phyloP scores from a whole-genome alignment of 331 rosid genomes.

The Saraca asoca region DNA sequence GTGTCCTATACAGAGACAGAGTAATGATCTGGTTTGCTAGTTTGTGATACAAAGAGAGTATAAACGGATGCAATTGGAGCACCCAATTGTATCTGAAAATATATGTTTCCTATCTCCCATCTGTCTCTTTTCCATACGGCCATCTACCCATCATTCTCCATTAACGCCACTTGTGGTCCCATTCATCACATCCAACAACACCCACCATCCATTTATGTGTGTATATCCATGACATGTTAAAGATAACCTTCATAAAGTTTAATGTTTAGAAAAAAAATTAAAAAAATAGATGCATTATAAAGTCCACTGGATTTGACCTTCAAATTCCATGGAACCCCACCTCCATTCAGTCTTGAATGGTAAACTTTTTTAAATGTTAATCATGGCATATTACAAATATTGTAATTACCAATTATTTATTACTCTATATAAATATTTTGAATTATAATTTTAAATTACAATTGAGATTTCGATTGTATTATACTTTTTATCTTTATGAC shows the following conservation, averaged over 20 bases:
- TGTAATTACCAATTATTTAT: too few relatives aligned
- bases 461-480: too few relatives aligned
- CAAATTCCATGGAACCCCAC: too few relatives aligned
- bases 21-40: slow-evolving; percentile 1
- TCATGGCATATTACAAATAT: too few relatives aligned
- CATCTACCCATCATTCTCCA: slow-evolving; percentile 62
- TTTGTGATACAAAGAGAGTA: slow-evolving; percentile 44
- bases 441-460: too few relatives aligned
- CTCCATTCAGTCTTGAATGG: too few relatives aligned
- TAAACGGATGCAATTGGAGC: slow-evolving; percentile 63
- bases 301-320: slow-evolving; percentile 42
- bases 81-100: slow-evolving; percentile 58
- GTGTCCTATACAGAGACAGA: slow-evolving; percentile 55
- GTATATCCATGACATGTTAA: slow-evolving; percentile 34
- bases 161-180: slow-evolving; percentile 65
- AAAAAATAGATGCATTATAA: slow-evolving; percentile 17
- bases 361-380: too few relatives aligned
- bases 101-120: slow-evolving; percentile 70
- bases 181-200: slow-evolving; percentile 37
- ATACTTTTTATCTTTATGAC: too few relatives aligned
- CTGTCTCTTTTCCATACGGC: slow-evolving; percentile 81
- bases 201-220: slow-evolving; percentile 39
- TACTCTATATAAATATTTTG: too few relatives aligned
- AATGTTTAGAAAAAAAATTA: not conserved
- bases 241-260: slow-evolving; percentile 38